These are phyloP conservation scores for Talaromyces sp. DNA, from an alignment of 2,329 filamentous ascomycete species.

Conservation along the genomic window DNA sequence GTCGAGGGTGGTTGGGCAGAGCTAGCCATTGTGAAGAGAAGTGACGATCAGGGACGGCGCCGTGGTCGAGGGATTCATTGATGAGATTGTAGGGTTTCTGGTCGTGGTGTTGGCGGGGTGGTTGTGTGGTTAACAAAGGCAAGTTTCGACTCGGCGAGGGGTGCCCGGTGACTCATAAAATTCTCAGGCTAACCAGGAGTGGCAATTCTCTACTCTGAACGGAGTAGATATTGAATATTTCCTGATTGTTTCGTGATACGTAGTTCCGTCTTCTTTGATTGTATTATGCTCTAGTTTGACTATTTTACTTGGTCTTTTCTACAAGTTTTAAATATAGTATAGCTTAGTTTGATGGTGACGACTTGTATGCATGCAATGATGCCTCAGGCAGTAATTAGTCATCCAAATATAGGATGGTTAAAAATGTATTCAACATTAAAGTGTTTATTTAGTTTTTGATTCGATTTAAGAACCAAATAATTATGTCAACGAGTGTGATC, in stretches of 20 bases:
- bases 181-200: not conserved
- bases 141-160: not conserved
- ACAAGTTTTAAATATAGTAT: not conserved
- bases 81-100: not conserved
- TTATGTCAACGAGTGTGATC: no score
- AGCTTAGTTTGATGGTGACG: not conserved
- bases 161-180: not conserved
- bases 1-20: not conserved
- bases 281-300: not conserved
- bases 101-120: not conserved
- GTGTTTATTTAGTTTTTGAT: no score
- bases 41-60: not conserved
- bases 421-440: no score
- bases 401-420: not conserved
- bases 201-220: not conserved
- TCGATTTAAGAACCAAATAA: no score
- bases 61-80: not conserved
- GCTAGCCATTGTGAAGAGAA: constrained; percentile 1
- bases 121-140: not conserved
- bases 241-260: not conserved
- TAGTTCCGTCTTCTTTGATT: not conserved
- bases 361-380: not conserved
- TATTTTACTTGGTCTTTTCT: not conserved
- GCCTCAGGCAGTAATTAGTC: not conserved
- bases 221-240: not conserved